Base-by-base conservation (phyloP, 306 rosid species). In the Sicyos edulis region DNA sequence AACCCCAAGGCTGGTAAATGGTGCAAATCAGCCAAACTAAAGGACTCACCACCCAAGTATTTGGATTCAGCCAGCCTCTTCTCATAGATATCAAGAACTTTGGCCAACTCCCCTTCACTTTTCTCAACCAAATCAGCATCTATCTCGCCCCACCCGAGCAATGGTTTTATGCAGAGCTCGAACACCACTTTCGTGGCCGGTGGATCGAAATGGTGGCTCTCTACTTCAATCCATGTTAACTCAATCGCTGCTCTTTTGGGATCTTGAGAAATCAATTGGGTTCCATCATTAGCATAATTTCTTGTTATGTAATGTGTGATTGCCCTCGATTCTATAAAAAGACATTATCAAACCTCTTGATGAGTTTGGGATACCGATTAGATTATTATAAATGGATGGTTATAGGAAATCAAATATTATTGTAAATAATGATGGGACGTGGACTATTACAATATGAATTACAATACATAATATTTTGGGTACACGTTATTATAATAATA, bases 21-120 rank as follows among this genome's bases (percentile, higher is more conserved):
- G 82, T 89, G 86, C 54, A 91, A 72, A 78, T 91, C 97, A 1
- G 88, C 93, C 81, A 87, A 71, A 71, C 82, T 79, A 82, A 87
- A 87, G 64, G 78, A 34, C 0, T 83, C 91, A 34, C 86, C 88
- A 0, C 60, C 89, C 79, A 89, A 76, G 76, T 87, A 91, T 59
- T 86, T 91, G 10, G 88, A 83, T 3, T 70, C 44, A 1, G 85
- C 70, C 74, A 91, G 77, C 58, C 77, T 80, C 5, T 58, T 70
- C 81, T 86, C 91, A 32, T 91, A 89, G n/a, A 86, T 68, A 70
- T 84, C 90, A 47, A 89, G 86, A 80, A 89, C 86, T 52, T 15
- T 69, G 2, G 71, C 82, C 45, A 89, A 56, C 60, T 84, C 85
- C 1, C 69, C 78, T 77, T 86, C 91, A 14, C 66, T 70, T 72